Evolutionary conservation across 176 grass and related monocot species (phyloP).

Genomic region (sorghum (Sorghum bicolor)): Sorghum_bicolor_NCBIv3 NC_012870.2:68234501-68235000

Average conservation of each 20-base stretch:
- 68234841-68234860: background rate
- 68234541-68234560: background rate
- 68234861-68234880: background rate
- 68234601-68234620: conserved; percentile 23
- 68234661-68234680: conserved; percentile 95
- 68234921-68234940: conserved; percentile 34
- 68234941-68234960: conserved; percentile 36
- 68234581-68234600: background rate
- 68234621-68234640: conserved; percentile 89
- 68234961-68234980: conserved; percentile 44
- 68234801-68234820: background rate
- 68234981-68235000: background rate
- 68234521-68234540: background rate
- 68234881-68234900: conserved; percentile 9
- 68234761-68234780: conserved; percentile 24
- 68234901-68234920: conserved; percentile 8
- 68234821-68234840: background rate
- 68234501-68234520: background rate
- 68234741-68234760: conserved; percentile 61
- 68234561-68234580: background rate
- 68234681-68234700: conserved; percentile 72
- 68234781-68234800: conserved; percentile 48
- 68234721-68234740: conserved; percentile 73
- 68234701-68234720: conserved; percentile 74
- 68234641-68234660: conserved; percentile 79